Percentiles rank a stretch among this genome's conserved stretches.
These are phyloP conservation scores for Tilletia walkeri DNA, from an alignment of 1,284 basidiomycete species.

Conservation along the genomic window DNA sequence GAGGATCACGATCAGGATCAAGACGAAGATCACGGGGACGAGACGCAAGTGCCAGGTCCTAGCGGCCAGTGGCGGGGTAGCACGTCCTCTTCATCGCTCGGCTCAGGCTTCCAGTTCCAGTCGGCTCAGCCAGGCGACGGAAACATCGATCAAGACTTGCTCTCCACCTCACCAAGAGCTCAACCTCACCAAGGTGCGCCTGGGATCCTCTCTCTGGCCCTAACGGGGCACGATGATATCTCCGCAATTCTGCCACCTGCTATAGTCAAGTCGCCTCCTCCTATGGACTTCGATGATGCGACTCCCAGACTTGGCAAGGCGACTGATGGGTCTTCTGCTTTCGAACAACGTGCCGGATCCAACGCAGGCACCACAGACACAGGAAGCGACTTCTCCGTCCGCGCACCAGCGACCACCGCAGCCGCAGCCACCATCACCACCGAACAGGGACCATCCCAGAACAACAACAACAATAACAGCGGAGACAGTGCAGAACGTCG, in stretches of 20 bases:
- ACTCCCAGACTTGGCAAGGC: neutral
- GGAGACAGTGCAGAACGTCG: neutral
- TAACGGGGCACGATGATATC: neutral
- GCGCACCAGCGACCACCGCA: neutral
- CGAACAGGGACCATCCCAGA: neutral
- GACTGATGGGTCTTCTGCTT: neutral
- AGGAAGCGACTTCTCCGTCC: constrained; percentile 13
- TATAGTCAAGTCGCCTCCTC: constrained; percentile 3
- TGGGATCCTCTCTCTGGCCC: neutral
- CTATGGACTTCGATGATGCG: neutral
- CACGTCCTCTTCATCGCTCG: constrained; percentile 2
- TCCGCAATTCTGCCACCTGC: neutral
- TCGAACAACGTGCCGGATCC: neutral
- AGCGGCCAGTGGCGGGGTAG: neutral
- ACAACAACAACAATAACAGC: too few relatives aligned
- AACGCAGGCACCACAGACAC: neutral
- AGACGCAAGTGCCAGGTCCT: neutral
- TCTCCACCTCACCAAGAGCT: constrained; percentile 23
- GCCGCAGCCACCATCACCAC: neutral
- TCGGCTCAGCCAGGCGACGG: constrained; percentile 17
- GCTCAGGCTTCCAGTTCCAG: constrained; percentile 18
- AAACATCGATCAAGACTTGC: constrained; percentile 20
- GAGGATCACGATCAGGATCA: constrained; percentile 27
- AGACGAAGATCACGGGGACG: constrained; percentile 21
- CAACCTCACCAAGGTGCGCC: neutral